A percentile compares a stretch with the other conserved stretches of the same genome.
These are phyloP conservation scores for Saccharomycopsis fermentans DNA, from an alignment of 805 yeast species.

Conservation along the genomic window DNA sequence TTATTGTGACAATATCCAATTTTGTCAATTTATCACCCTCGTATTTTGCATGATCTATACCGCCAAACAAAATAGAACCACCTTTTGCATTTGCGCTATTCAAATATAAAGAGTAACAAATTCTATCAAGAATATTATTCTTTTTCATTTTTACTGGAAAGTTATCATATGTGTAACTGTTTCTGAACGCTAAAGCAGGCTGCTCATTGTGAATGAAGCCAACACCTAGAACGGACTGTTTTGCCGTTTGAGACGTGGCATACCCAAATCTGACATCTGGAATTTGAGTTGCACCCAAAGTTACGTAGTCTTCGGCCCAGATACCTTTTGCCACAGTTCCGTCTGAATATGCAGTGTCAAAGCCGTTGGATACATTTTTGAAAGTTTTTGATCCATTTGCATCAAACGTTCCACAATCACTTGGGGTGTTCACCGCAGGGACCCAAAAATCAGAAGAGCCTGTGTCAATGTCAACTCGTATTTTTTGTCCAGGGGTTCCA, in stretches of 20 bases:
- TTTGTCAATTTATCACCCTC: conserved; percentile 39
- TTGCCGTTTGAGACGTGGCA: conserved; percentile 15
- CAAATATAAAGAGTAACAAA: conserved; percentile 55
- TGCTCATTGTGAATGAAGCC: conserved; percentile 13
- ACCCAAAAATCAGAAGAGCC: conserved; percentile 44
- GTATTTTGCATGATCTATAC: conserved; percentile 55
- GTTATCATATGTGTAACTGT: conserved; percentile 32
- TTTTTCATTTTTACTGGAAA: conserved; percentile 52
- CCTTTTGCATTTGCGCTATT: conserved; percentile 31
- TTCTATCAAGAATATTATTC: conserved; percentile 45
- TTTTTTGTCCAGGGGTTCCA: conserved; percentile 35
- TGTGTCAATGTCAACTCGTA: conserved; percentile 36
- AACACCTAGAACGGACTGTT: conserved; percentile 11
- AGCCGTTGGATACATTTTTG: conserved; percentile 25
- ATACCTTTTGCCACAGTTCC: conserved; percentile 38
- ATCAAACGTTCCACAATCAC: conserved; percentile 20
- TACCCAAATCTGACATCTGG: conserved; percentile 12
- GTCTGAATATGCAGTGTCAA: conserved; percentile 38
- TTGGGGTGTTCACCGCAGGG: conserved; percentile 22
- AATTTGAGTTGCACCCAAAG: conserved; percentile 12
- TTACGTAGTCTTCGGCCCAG: conserved; percentile 24
- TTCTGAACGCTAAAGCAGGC: conserved; percentile 33
- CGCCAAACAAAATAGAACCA: conserved; percentile 65
- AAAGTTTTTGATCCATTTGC: conserved; percentile 19
- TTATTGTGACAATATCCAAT: conserved; percentile 41